These are phyloP conservation scores for Penicillium oxalicum DNA, from an alignment of 2,329 filamentous ascomycete genomes.

Conservation along the genomic window DNA sequence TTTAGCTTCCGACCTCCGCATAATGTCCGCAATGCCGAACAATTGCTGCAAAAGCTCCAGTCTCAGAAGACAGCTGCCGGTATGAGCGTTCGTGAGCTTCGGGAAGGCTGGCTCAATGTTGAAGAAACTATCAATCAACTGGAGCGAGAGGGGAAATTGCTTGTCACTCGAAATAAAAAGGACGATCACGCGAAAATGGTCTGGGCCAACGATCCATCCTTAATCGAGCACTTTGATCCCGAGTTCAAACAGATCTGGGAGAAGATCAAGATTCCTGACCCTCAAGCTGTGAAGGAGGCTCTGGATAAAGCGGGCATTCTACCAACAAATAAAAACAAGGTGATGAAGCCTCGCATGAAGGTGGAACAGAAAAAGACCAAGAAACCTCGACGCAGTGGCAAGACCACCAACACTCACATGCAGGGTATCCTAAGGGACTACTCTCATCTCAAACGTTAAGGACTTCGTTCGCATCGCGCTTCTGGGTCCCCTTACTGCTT, in stretches of 20 bases:
- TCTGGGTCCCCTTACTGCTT: neutral
- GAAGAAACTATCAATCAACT: slow-evolving; percentile 70
- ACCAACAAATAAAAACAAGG: slow-evolving; percentile 75
- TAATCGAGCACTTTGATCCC: slow-evolving; percentile 68
- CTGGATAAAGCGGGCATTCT: slow-evolving; percentile 73
- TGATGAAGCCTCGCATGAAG: slow-evolving; percentile 52
- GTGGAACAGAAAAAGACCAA: slow-evolving; percentile 64
- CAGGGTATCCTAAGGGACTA: slow-evolving; percentile 72
- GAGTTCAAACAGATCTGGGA: slow-evolving; percentile 84
- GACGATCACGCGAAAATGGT: slow-evolving; percentile 80
- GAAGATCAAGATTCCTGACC: slow-evolving; percentile 67
- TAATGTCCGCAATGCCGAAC: slow-evolving; percentile 69
- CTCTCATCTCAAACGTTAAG: slow-evolving; percentile 42
- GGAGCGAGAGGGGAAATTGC: slow-evolving; percentile 69
- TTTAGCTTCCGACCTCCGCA: slow-evolving; percentile 82
- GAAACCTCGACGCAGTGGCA: slow-evolving; percentile 66
- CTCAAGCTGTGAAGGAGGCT: slow-evolving; percentile 70
- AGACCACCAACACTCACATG: slow-evolving; percentile 87
- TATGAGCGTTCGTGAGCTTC: slow-evolving; percentile 80
- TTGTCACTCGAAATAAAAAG: slow-evolving; percentile 88
- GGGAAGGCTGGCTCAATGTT: slow-evolving; percentile 90
- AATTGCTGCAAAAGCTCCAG: slow-evolving; percentile 76
- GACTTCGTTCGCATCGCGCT: neutral
- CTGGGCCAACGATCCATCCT: slow-evolving; percentile 78
- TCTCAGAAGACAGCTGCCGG: slow-evolving; percentile 73